Percentiles rank a stretch among this genome's conserved stretches.
phyloP scores from a whole-genome alignment of 768 basidiomycete species.

The Pulveroboletus sp. region DNA sequence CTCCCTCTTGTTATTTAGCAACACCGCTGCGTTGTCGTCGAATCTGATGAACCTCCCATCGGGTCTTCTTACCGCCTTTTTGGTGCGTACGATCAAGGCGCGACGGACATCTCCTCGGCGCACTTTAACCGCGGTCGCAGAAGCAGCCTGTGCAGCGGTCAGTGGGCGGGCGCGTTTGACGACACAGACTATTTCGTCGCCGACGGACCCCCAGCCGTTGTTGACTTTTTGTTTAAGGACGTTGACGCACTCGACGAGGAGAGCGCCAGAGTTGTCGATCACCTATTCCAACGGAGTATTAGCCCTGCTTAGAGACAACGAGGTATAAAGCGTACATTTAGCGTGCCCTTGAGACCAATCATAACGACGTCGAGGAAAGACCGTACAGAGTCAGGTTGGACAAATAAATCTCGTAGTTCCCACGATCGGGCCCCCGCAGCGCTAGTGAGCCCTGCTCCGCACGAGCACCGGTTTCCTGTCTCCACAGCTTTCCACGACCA shows the following conservation, averaged over 20 bases:
- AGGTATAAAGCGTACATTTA: conserved; percentile 56
- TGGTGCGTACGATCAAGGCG: conserved; percentile 92
- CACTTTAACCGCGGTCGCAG: conserved; percentile 83
- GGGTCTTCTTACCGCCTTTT: conserved; percentile 76
- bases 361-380: conserved; percentile 36
- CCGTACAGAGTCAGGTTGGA: background rate
- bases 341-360: conserved; percentile 92
- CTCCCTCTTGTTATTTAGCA: conserved; percentile 93
- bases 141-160: conserved; percentile 57
- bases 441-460: conserved; percentile 16
- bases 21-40: conserved; percentile 94
- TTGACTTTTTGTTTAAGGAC: conserved; percentile 94
- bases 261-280: conserved; percentile 96
- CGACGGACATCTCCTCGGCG: conserved; percentile 91
- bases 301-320: background rate
- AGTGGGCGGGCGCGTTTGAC: conserved; percentile 88
- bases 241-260: conserved; percentile 94
- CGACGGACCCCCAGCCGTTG: conserved; percentile 88
- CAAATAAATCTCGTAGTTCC: conserved; percentile 21
- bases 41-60: conserved; percentile 87
- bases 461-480: background rate
- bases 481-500: conserved; percentile 17
- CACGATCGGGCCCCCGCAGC: conserved; percentile 14
- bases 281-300: conserved; percentile 44
- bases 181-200: conserved; percentile 95